Evolutionary conservation across 768 basidiomycete species (phyloP).

Genomic region (Suillus bovinus): DNA sequence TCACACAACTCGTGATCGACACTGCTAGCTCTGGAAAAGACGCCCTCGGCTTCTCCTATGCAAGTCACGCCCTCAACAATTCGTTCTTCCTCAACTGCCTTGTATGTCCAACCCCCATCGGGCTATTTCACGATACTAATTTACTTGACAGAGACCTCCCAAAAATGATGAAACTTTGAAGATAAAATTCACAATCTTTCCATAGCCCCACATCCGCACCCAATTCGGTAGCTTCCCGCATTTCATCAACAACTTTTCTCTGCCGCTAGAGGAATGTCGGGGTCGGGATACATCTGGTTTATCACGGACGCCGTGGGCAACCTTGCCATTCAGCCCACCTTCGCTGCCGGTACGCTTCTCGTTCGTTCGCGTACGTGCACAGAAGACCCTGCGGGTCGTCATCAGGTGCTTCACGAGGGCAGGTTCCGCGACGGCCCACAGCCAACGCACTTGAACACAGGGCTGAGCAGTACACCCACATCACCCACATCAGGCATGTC

Average conservation of each 20-base stretch:
- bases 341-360: slow-evolving; percentile 87
- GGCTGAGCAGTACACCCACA: slow-evolving; percentile 34
- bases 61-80: slow-evolving; percentile 91
- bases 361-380: slow-evolving; percentile 56
- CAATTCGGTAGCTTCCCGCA: slow-evolving; percentile 66
- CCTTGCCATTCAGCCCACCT: slow-evolving; percentile 79
- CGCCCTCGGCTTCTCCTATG: slow-evolving; percentile 84
- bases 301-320: slow-evolving; percentile 65
- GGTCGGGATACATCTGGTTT: slow-evolving; percentile 86
- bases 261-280: slow-evolving; percentile 75
- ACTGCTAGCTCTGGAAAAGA: slow-evolving; percentile 59
- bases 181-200: slow-evolving; percentile 15
- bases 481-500: slow-evolving; percentile 48
- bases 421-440: slow-evolving; percentile 15
- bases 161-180: slow-evolving; percentile 22
- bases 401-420: slow-evolving; percentile 31
- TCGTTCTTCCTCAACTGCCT: slow-evolving; percentile 89
- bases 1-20: slow-evolving; percentile 72
- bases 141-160: slow-evolving; percentile 35
- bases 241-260: slow-evolving; percentile 75
- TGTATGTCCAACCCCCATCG: slow-evolving; percentile 47
- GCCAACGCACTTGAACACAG: slow-evolving; percentile 8
- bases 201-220: slow-evolving; percentile 24
- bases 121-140: background rate
- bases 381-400: slow-evolving; percentile 21